Percentiles rank a stretch among this genome's conserved stretches.
Conservation (phyloP, 169 alveolate species). For the Plasmodium billcollinsi region DNA sequence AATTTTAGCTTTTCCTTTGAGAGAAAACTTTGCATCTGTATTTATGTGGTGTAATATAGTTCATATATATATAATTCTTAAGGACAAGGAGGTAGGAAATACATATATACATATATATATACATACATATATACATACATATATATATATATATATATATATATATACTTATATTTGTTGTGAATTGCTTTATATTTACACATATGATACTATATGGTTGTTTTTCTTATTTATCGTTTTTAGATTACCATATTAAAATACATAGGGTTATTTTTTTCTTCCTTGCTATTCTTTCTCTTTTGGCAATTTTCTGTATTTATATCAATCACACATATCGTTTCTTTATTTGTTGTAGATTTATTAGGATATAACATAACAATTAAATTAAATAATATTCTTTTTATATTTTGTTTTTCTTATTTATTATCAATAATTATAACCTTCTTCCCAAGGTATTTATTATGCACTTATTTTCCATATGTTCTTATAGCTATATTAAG, state of each 20-base stretch:
- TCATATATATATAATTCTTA: conserved; percentile 32
- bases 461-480: conserved; percentile 49
- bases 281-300: conserved; percentile 26
- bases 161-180: too few relatives aligned
- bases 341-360: conserved; percentile 42
- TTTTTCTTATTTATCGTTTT: not conserved
- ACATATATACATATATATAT: not conserved
- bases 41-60: conserved; percentile 59
- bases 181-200: too few relatives aligned
- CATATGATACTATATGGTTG: not conserved
- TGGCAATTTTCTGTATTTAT: conserved; percentile 72
- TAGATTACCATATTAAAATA: not conserved
- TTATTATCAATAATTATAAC: conserved; percentile 8
- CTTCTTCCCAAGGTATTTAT: conserved; percentile 52
- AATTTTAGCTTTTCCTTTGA: conserved; percentile 48
- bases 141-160: too few relatives aligned
- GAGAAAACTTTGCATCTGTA: conserved; percentile 73
- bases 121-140: not conserved
- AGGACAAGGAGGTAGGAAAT: conserved; percentile 23
- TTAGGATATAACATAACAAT: conserved; percentile 38
- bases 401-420: conserved; percentile 19
- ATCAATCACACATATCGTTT: conserved; percentile 33
- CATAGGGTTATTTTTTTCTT: conserved; percentile 15
- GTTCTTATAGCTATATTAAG: conserved; percentile 22
- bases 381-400: conserved; percentile 8